Percentiles rank a stretch among this genome's conserved stretches.
Evolutionary conservation across 495 filamentous ascomycete species (phyloP).

Genomic region (Hamigera avellanea): DNA sequence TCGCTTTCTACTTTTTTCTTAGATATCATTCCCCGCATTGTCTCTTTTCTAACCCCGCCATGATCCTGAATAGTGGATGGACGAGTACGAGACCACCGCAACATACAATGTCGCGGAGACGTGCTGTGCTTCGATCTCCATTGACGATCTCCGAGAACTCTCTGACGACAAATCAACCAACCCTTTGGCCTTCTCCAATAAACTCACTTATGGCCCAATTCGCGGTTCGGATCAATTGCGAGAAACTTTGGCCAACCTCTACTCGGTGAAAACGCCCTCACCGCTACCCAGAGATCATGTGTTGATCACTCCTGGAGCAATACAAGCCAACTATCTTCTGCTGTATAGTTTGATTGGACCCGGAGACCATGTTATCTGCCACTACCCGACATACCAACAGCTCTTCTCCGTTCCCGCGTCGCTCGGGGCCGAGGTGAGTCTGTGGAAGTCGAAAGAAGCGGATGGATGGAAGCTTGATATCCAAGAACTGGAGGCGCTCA

Average conservation of each 20-base stretch:
- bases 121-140: conserved; percentile 69
- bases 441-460: conserved; percentile 62
- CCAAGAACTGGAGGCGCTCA: conserved; percentile 51
- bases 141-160: conserved; percentile 54
- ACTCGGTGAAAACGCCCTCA: conserved; percentile 41
- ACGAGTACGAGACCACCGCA: conserved; percentile 61
- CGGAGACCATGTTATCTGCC: conserved; percentile 81
- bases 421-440: conserved; percentile 67
- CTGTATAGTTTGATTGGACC: conserved; percentile 66
- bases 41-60: not conserved
- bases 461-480: conserved; percentile 59
- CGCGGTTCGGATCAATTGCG: conserved; percentile 54
- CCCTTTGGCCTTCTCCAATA: conserved; percentile 31
- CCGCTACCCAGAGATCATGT: conserved; percentile 52
- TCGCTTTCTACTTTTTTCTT: too few relatives aligned
- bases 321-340: conserved; percentile 69
- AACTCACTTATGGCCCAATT: conserved; percentile 61
- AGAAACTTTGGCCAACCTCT: conserved; percentile 51
- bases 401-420: conserved; percentile 67
- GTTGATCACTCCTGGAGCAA: conserved; percentile 70
- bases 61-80: conserved; percentile 69
- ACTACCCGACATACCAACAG: conserved; percentile 86
- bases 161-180: conserved; percentile 39
- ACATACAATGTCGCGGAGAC: conserved; percentile 83
- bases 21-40: conserved; percentile 9